Evolutionary conservation across 1,284 basidiomycete species (phyloP), one percentile per base, ranked within the genome.

Genomic region (Phylloboletellus chloephorus): DNA sequence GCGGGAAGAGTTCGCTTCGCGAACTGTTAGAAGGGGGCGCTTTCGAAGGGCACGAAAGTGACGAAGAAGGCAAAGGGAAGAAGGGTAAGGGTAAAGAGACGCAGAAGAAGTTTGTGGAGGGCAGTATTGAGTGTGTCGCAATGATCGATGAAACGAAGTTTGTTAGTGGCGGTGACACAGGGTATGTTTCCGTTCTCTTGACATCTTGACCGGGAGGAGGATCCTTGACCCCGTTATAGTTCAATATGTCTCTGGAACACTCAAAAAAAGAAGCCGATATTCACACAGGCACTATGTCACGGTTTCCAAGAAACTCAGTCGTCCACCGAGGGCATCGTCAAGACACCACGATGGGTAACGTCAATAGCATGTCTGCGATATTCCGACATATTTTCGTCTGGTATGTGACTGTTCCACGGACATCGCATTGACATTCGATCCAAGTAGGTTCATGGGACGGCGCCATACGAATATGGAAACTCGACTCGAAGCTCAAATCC

Each of bases 91-190:
- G 51, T 57, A 52, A 36, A 61, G 69, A 60, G 58, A 62, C 50
- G 38, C 64, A 69, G 54, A 65, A 63, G 52, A 76, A 72, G 46
- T 91, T 82, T 54, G 69, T 94, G 11, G 95, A 98, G 61, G 95
- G 93, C 0, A 91, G 86, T 52, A 73, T 98, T 30, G 95, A 98
- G 48, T 87, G 83, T 52, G 86, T 97, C 5, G 81, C 86, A 8
- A 94, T 97, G 89, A 73, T 98, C 41, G 96, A 98, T 64, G 91
- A 97, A 65, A 78, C 76, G 31, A 89, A 86, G 10, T 96, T 98
- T 62, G 64, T 98, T 12, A 95, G 82, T 47, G 95, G 95, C 1
- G 95, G 96, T 12, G 94, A 99, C 61, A 92, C 87, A 56, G 95
- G 96, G 89, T 92, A 61, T 49, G 76, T 71, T 15, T 38, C 10